Conservation (phyloP, 495 filamentous ascomycete genomes). For the Tuber umbilicatum region DNA sequence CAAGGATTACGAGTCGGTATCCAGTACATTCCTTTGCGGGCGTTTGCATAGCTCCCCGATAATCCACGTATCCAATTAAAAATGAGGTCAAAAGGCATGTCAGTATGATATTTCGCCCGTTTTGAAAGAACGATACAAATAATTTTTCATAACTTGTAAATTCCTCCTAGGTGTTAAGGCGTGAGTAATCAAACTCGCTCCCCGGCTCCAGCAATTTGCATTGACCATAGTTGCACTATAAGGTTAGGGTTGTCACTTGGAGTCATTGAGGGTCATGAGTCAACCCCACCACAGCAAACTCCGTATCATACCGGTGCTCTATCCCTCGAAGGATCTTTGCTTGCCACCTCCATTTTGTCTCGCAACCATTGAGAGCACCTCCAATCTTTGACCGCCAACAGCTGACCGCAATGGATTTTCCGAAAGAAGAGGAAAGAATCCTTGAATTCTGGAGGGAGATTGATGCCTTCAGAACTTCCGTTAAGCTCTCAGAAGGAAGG, state of each 20-base stretch:
- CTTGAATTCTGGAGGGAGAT: conserved; percentile 82
- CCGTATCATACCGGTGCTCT: conserved; percentile 2
- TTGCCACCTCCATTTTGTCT: not conserved
- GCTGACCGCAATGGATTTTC: conserved; percentile 65
- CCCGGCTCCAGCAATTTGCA: not conserved
- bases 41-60: not conserved
- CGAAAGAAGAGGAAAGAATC: conserved; percentile 76
- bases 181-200: too few relatives aligned
- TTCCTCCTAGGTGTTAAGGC: too few relatives aligned
- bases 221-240: not conserved
- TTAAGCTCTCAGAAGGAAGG: conserved; percentile 62
- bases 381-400: conserved; percentile 8
- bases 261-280: conserved; percentile 28
- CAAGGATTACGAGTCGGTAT: not conserved
- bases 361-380: not conserved
- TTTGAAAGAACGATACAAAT: not conserved
- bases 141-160: not conserved
- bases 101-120: not conserved
- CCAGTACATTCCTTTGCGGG: not conserved
- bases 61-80: not conserved
- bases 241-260: conserved; percentile 23
- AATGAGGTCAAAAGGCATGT: not conserved
- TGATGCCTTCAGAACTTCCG: conserved; percentile 60
- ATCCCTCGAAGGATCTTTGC: conserved; percentile 9
- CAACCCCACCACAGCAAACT: conserved; percentile 24